phyloP scores from a whole-genome alignment of 148 eudicot genomes.

The Pharnaceum exiguum region DNA sequence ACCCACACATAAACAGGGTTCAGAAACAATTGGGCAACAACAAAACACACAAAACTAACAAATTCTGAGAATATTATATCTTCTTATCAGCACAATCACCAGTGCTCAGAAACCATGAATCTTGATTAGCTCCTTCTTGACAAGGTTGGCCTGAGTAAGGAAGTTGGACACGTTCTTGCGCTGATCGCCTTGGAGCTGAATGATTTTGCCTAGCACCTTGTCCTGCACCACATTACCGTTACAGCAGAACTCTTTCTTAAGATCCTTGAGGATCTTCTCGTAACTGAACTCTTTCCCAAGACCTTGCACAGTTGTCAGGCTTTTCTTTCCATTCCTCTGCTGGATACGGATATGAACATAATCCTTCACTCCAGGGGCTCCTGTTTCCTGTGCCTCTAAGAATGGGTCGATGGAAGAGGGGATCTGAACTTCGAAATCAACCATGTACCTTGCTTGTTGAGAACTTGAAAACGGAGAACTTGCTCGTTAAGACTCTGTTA shows the following conservation, averaged over 20 bases:
- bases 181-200: conserved; percentile 92
- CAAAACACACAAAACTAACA: background rate
- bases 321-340: conserved; percentile 83
- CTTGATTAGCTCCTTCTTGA: conserved; percentile 71
- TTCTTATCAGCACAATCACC: background rate
- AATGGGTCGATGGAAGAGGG: conserved; percentile 76
- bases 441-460: conserved; percentile 50
- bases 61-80: background rate
- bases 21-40: conserved; percentile 1
- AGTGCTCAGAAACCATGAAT: conserved; percentile 69
- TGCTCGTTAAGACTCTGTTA: background rate
- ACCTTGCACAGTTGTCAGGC: conserved; percentile 82
- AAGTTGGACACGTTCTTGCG: conserved; percentile 68
- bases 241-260: conserved; percentile 77
- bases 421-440: conserved; percentile 61
- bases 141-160: conserved; percentile 52
- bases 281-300: conserved; percentile 65
- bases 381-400: conserved; percentile 59
- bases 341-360: conserved; percentile 81
- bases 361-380: conserved; percentile 62
- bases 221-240: conserved; percentile 82
- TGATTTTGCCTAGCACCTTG: conserved; percentile 72
- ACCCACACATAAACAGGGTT: background rate
- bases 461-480: conserved; percentile 13
- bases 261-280: conserved; percentile 69